Evolutionary conservation across 768 basidiomycete genomes (phyloP), one percentile per base, ranked within the genome.

Genomic region (Tylopilus cervinicoccineus): DNA sequence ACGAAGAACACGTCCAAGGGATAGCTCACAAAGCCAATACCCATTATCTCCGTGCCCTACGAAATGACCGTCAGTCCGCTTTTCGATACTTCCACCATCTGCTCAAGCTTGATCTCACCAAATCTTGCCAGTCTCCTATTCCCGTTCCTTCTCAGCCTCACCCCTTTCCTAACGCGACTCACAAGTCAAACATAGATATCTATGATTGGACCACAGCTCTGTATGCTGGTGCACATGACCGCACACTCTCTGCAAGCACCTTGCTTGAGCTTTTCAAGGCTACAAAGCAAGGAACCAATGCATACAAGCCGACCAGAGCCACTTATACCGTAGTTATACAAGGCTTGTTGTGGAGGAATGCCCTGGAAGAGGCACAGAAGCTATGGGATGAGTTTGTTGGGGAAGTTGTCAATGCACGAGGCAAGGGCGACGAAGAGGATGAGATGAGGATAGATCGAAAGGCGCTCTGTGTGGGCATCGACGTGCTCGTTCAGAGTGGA

Each of bases 281-380:
- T n/a, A 57, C 67, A 5, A 60, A 57, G 3, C 51, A 57, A 14
- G 53, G 51, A 29, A 60, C 61, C n/a, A 54, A 36, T 39, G 45
- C 59, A 17, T 64, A 76, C 20, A 66, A 63, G 23, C 73, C 76
- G 0, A 77, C 71, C 3, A 64, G 72, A 12, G 74, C 68, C 0
- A 74, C 81, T 0, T 76, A 81, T 55, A 81, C 79, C 17, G 64
- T 79, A 24, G 63, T 81, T 48, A 71, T 86, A 33, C 74, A 74
- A 26, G 82, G 77, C 1, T 65, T 86, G 8, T 54, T 83, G 12
- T 63, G 66, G 11, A 76, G 77, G 39, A 54, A 66, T 23, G 70
- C 72, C 13, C 65, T 62, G 45, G 41, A 58, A 7, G 59, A 67
- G 2, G 82, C 84, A 0, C 57, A 71, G 31, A 54, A 54, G 2